Evolutionary conservation across 441 rosid species (phyloP).

Genomic region (Cnidoscolus chayamansa): DNA sequence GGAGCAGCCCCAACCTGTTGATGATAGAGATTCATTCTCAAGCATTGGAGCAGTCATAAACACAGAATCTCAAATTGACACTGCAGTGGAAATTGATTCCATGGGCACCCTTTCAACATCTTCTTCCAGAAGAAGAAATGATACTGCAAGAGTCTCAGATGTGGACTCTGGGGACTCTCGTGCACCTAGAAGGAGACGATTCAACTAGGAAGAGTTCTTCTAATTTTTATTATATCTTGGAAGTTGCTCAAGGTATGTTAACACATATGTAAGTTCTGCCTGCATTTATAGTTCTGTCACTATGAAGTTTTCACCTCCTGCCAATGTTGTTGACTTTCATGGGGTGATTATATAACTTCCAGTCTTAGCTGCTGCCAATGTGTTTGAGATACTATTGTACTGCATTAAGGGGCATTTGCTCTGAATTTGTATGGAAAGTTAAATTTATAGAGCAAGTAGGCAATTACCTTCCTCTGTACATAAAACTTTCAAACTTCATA

Average conservation of each 20-base stretch:
- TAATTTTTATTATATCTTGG: constrained; percentile 20
- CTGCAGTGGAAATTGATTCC: constrained; percentile 81
- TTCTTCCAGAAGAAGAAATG: constrained; percentile 64
- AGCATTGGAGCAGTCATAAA: constrained; percentile 80
- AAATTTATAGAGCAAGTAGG: constrained; percentile 27
- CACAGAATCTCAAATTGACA: constrained; percentile 79
- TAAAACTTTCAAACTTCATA: constrained; percentile 27
- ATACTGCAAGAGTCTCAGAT: constrained; percentile 69
- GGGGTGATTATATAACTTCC: constrained; percentile 29
- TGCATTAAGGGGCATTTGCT: constrained; percentile 16
- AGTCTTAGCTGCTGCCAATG: constrained; percentile 13
- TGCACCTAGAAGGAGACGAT: constrained; percentile 72
- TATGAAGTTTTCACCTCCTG: constrained; percentile 20
- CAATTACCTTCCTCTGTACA: constrained; percentile 23
- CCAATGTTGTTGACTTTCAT: constrained; percentile 15
- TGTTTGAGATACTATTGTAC: constrained; percentile 26
- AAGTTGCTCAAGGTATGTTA: constrained; percentile 22
- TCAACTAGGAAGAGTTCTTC: constrained; percentile 39
- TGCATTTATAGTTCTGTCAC: constrained; percentile 28
- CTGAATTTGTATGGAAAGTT: constrained; percentile 20
- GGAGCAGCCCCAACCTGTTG: constrained; percentile 71
- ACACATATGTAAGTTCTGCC: constrained; percentile 23
- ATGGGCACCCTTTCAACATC: constrained; percentile 80
- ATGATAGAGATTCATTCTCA: constrained; percentile 88
- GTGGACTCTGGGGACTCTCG: constrained; percentile 83